These are phyloP conservation scores for Sutorius eximius DNA, from an alignment of 1,284 basidiomycete genomes.

Conservation along the genomic window DNA sequence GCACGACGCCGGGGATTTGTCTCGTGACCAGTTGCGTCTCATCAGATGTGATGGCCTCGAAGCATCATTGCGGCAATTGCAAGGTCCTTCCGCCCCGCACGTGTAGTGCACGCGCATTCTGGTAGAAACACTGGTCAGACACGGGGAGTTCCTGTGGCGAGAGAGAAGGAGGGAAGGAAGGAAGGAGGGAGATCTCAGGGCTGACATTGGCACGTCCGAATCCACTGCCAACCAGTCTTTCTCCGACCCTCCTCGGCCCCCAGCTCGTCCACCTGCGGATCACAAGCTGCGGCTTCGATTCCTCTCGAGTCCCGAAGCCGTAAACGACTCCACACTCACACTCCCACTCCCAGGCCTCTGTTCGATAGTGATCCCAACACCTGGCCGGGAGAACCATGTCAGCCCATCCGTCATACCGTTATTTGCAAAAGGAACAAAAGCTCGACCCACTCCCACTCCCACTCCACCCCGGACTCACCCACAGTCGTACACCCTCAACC, in stretches of 20 bases:
- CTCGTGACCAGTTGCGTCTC: neutral
- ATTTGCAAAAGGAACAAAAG: neutral
- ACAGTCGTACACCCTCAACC: conserved; percentile 14
- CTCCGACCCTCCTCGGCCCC: neutral
- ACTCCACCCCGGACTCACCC: neutral
- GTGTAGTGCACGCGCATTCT: neutral
- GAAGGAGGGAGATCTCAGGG: too few relatives aligned
- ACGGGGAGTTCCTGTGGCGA: too few relatives aligned
- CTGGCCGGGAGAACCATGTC: too few relatives aligned
- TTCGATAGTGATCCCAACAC: neutral
- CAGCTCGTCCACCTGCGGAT: neutral
- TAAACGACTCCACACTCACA: too few relatives aligned
- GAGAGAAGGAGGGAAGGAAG: neutral
- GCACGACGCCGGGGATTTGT: neutral
- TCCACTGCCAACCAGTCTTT: neutral
- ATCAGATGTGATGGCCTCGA: neutral
- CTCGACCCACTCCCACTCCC: neutral
- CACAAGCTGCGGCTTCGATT: conserved; percentile 1
- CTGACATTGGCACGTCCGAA: too few relatives aligned
- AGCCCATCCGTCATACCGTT: neutral
- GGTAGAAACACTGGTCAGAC: too few relatives aligned
- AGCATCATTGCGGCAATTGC: neutral
- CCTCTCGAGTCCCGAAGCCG: neutral
- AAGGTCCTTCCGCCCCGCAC: neutral
- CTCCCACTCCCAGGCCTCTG: neutral